These are phyloP conservation scores for Nymphaea colorata DNA, from an alignment of 164 flowering plant genomes.

Conservation along the genomic window DNA sequence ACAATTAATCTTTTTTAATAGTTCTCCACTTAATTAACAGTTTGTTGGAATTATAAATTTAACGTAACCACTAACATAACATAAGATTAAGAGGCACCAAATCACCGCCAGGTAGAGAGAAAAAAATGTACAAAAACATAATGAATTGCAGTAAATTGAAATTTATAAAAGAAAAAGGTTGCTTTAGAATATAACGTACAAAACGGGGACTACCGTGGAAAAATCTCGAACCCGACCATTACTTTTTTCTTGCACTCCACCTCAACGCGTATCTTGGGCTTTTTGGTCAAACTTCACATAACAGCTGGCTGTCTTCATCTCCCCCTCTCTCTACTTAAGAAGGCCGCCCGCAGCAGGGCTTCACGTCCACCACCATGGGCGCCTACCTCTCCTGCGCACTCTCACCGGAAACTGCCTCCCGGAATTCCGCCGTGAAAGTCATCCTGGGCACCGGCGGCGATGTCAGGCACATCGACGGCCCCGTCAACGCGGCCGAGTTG, in stretches of 20 bases:
- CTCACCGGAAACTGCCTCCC: conserved; percentile 4
- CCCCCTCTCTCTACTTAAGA: not conserved
- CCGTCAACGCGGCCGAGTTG: conserved; percentile 59
- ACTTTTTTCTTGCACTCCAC: not conserved
- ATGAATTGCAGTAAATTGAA: too few species aligned
- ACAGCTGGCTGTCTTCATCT: not conserved
- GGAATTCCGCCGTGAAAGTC: conserved; percentile 23
- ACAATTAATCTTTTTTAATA: too few species aligned
- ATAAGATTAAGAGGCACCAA: too few species aligned
- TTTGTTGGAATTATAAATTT: too few species aligned
- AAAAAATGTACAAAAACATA: too few species aligned
- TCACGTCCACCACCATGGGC: conserved; percentile 32
- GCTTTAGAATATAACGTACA: too few species aligned
- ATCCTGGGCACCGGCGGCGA: conserved; percentile 7
- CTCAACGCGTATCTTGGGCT: not conserved
- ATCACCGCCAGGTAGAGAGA: too few species aligned
- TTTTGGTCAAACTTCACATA: not conserved
- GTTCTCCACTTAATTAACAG: too few species aligned
- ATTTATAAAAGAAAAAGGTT: too few species aligned
- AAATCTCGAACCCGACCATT: too few species aligned
- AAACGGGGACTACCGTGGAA: too few species aligned
- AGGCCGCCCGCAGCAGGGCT: not conserved
- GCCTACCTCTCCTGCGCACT: conserved; percentile 47
- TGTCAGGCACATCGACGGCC: conserved; percentile 15
- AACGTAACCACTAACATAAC: too few species aligned